phyloP scores from a whole-genome alignment of 208 protist genomes.

The Lotmaria passim region DNA sequence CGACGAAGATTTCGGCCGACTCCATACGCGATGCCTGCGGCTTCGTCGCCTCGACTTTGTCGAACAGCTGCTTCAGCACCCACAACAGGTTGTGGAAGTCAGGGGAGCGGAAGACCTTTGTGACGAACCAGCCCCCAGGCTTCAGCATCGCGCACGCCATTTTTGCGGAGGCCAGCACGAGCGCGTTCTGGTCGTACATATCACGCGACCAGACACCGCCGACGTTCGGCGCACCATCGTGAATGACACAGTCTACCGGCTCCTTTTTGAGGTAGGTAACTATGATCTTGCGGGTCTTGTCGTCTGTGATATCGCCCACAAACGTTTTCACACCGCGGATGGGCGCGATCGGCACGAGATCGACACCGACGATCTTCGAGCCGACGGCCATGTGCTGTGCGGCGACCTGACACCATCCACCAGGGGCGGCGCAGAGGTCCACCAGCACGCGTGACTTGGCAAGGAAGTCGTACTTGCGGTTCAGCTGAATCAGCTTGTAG shows the following conservation, averaged over 20 bases:
- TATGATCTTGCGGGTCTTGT: constrained; percentile 95
- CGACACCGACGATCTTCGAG: constrained; percentile 97
- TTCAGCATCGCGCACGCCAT: constrained; percentile 96
- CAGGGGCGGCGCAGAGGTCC: constrained; percentile 98
- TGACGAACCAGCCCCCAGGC: constrained; percentile 96
- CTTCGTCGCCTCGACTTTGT: constrained; percentile 98
- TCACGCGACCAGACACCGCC: constrained; percentile 98
- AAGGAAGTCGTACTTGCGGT: constrained; percentile 99
- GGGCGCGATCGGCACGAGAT: constrained; percentile 98
- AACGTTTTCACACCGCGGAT: constrained; percentile 97
- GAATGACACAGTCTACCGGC: constrained; percentile 95
- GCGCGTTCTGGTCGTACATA: constrained; percentile 97
- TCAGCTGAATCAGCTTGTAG: constrained; percentile 99
- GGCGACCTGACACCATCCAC: constrained; percentile 96
- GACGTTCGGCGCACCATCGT: constrained; percentile 99
- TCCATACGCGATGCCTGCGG: constrained; percentile 97
- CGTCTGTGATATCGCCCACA: constrained; percentile 98
- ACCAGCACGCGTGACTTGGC: constrained; percentile 87
- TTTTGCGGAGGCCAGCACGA: constrained; percentile 95
- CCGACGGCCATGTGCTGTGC: constrained; percentile 97
- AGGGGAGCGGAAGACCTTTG: constrained; percentile 99
- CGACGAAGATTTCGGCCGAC: constrained; percentile 99
- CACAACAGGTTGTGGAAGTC: constrained; percentile 99
- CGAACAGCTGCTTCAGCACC: constrained; percentile 98
- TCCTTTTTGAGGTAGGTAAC: constrained; percentile 94